These are phyloP conservation scores for Phaseolus coccineus DNA, from an alignment of 331 rosid species.

Conservation along the genomic window DNA sequence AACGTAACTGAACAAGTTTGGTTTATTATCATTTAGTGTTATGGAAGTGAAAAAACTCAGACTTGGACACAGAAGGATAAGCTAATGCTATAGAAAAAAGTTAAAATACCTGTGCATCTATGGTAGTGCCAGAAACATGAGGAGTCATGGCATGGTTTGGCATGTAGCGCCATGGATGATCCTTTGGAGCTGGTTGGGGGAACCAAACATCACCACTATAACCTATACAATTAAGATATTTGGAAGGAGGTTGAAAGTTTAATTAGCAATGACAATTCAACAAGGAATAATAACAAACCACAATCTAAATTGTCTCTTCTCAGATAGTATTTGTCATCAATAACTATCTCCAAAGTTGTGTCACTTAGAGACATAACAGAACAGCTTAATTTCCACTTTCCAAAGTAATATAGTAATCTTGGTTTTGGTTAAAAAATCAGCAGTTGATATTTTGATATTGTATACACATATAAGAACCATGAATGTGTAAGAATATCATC, in stretches of 20 bases:
- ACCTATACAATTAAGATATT: slow-evolving; percentile 54
- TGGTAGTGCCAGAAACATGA: slow-evolving; percentile 94
- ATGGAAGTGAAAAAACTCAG: neutral
- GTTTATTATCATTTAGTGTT: neutral
- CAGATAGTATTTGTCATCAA: neutral
- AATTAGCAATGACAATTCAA: neutral
- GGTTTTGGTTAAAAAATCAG: too few species aligned
- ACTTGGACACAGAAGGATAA: neutral
- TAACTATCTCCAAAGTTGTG: neutral
- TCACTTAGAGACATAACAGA: neutral
- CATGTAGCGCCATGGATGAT: slow-evolving; percentile 99
- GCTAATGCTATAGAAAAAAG: neutral
- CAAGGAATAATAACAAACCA: neutral
- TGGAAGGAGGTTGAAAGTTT: neutral
- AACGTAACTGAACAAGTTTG: slow-evolving; percentile 66
- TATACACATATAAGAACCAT: neutral
- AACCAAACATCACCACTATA: slow-evolving; percentile 97
- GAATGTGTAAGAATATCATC: neutral
- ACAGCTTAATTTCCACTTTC: neutral
- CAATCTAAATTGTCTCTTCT: neutral
- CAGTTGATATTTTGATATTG: too few species aligned
- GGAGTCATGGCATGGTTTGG: slow-evolving; percentile 99
- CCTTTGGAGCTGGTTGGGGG: slow-evolving; percentile 98
- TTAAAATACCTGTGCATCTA: slow-evolving; percentile 84
- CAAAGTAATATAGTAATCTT: neutral